Conservation (phyloP, 1,139 yeast species). For the Taphrina flavorubra region DNA sequence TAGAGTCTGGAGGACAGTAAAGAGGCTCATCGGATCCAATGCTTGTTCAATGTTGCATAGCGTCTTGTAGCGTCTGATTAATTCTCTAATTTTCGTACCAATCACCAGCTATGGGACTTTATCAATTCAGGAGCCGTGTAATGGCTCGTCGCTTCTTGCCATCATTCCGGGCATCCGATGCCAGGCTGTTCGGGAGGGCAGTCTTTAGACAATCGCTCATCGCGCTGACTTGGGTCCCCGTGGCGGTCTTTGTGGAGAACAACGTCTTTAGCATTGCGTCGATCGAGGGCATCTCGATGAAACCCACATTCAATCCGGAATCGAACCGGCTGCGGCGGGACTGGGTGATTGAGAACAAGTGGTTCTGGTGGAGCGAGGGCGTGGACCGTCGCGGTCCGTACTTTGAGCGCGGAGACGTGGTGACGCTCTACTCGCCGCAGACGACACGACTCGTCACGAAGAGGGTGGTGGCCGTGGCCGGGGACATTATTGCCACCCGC, state of each 20-base stretch:
- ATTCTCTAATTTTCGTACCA: too few species aligned
- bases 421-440: conserved; percentile 57
- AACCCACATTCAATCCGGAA: conserved; percentile 84
- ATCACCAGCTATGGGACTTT: too few species aligned
- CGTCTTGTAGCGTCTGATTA: too few species aligned
- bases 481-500: conserved; percentile 68
- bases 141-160: too few species aligned
- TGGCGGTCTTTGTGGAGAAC: conserved; percentile 68
- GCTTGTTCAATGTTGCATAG: too few species aligned
- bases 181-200: conserved; percentile 19
- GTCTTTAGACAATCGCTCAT: conserved; percentile 31
- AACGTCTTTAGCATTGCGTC: conserved; percentile 75
- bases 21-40: too few species aligned
- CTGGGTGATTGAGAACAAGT: conserved; percentile 61
- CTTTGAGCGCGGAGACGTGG: conserved; percentile 65
- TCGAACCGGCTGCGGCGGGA: conserved; percentile 60
- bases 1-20: too few species aligned
- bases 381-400: background rate
- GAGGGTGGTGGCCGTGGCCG: conserved; percentile 74
- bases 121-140: too few species aligned
- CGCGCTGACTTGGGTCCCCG: conserved; percentile 72
- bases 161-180: background rate
- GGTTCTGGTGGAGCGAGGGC: conserved; percentile 40
- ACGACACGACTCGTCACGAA: conserved; percentile 62
- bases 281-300: conserved; percentile 83